These are phyloP conservation scores for Erythrobasidium hasegawianum DNA, from an alignment of 1,284 basidiomycete species.

Conservation along the genomic window DNA sequence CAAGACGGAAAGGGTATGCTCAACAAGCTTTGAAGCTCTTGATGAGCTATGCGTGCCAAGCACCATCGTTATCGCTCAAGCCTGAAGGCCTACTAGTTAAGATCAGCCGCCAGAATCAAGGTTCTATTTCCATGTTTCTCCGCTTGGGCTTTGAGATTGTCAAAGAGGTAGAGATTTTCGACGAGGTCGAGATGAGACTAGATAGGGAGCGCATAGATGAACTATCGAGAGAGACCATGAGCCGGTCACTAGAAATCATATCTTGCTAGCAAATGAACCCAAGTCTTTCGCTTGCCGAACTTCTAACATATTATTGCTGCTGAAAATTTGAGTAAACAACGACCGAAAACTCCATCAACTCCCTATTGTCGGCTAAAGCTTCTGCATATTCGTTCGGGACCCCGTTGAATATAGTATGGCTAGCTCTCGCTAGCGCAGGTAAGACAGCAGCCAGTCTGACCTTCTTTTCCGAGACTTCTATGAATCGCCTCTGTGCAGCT, in stretches of 20 bases:
- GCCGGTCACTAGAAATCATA: background rate
- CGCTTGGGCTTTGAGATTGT: slow-evolving; percentile 15
- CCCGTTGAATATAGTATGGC: slow-evolving; percentile 63
- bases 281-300: background rate
- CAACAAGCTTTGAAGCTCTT: slow-evolving; percentile 46
- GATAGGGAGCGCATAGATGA: background rate
- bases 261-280: background rate
- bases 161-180: slow-evolving; percentile 6
- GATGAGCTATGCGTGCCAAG: slow-evolving; percentile 20
- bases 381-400: slow-evolving; percentile 79
- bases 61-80: slow-evolving; percentile 2
- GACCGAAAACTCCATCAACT: slow-evolving; percentile 55
- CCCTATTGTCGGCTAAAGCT: slow-evolving; percentile 55
- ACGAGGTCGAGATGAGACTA: slow-evolving; percentile 22
- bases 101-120: slow-evolving; percentile 17
- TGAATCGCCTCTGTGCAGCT: slow-evolving; percentile 9
- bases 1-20: slow-evolving; percentile 59
- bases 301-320: background rate
- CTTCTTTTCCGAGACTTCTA: slow-evolving; percentile 51
- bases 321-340: slow-evolving; percentile 50
- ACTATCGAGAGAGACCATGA: background rate
- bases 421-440: slow-evolving; percentile 72
- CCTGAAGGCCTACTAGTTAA: slow-evolving; percentile 14
- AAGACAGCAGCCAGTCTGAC: slow-evolving; percentile 69
- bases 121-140: slow-evolving; percentile 23